Percentiles rank a stretch among this genome's conserved stretches.
phyloP scores from a whole-genome alignment of 176 grass and related monocot genomes.

The Tillandsia fasciculata region DNA sequence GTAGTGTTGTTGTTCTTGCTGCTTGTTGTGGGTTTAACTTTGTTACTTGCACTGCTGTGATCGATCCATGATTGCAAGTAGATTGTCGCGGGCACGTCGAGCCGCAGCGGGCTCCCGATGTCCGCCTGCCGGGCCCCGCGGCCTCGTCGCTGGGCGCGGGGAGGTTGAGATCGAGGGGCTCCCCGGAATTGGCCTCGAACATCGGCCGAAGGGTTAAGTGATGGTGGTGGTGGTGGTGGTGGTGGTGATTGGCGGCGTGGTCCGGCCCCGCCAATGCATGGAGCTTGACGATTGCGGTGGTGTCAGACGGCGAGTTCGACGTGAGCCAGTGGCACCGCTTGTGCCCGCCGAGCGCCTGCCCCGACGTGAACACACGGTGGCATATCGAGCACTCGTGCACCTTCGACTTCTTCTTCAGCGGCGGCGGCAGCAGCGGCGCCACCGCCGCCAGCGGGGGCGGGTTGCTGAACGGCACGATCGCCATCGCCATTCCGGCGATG shows the following conservation, averaged over 20 bases:
- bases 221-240: constrained; percentile 4
- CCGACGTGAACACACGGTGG: constrained; percentile 76
- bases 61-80: constrained; percentile 17
- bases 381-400: constrained; percentile 86
- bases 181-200: constrained; percentile 14
- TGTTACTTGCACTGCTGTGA: constrained; percentile 10
- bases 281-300: constrained; percentile 14
- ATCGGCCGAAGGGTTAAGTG: constrained; percentile 35
- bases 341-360: constrained; percentile 87
- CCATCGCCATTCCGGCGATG: constrained; percentile 9
- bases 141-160: constrained; percentile 20
- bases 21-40: constrained; percentile 12
- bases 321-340: constrained; percentile 91
- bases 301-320: constrained; percentile 26
- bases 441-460: background rate
- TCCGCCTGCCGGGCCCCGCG: background rate
- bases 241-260: constrained; percentile 9
- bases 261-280: constrained; percentile 7
- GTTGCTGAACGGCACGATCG: constrained; percentile 24
- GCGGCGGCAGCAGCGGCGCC: background rate
- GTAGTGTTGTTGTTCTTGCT: constrained; percentile 18
- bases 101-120: constrained; percentile 25
- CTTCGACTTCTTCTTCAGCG: constrained; percentile 60
- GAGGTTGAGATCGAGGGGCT: constrained; percentile 44
- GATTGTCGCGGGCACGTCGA: constrained; percentile 15